Base-by-base conservation (phyloP, 2,329 filamentous ascomycete species). In the Fusarium praegraminearum region DNA sequence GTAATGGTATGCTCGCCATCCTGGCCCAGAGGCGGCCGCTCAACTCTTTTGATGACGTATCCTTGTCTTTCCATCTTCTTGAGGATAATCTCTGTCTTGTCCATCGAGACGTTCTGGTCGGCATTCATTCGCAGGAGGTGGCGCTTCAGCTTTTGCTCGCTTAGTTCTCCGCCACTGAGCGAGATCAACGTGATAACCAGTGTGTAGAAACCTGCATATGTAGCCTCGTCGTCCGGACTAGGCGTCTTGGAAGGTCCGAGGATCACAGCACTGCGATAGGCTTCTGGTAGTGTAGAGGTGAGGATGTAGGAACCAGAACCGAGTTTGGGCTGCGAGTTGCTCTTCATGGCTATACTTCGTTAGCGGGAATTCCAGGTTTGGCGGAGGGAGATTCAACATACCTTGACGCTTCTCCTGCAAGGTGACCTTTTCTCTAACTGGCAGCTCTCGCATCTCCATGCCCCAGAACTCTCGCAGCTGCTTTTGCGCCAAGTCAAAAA, bases 401-500 rank as follows among this genome's bases (percentile, higher is more conserved):
- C 91, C 92, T 84, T 92, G 90, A 73, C 93, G 88, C 76, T 87
- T 88, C 69, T 97, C 92, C 62, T 89, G 89, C 35, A 97, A 80
- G 1, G 93, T 93, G 50, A 92, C 86, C 79, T 94, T 97, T 75
- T 98, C 95, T 75, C 87, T 88, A 2, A 87, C 84, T 0, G 96
- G 94, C 51, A 98, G 84, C 80, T 98, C 94, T 6, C 89, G 85
- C 85, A 99, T 87, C 78, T 94, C 87, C 94, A 98, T 97, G n/a
- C 96, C 96, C 80, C 97, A 98, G 2, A 90, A 86, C 3, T 82
- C 81, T 49, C 85, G 83, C 38, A 99, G 82, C 70, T 92, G 87
- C 35, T 83, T 80, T 78, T 99, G 95, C 43, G 95, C 93, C 41
- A 87, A 83, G 1, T 87, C 87, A 75, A 97, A 98, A 5, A 98